These are phyloP conservation scores for Striga hermonthica DNA, from an alignment of 305 asterid genomes.

Conservation along the genomic window DNA sequence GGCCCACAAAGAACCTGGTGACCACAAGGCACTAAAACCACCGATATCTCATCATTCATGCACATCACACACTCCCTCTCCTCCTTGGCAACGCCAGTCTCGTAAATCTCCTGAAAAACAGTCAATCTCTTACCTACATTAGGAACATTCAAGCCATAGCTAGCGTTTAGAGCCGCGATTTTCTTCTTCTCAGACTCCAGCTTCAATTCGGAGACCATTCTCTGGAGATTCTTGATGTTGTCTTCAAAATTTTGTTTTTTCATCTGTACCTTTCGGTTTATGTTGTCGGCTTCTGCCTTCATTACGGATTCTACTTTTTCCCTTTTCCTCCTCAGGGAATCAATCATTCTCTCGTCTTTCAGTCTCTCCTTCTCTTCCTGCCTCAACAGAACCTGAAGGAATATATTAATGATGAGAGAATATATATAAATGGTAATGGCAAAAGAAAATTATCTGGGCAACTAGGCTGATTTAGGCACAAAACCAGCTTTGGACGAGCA, in stretches of 20 bases:
- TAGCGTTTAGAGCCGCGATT: conserved; percentile 51
- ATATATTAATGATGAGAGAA: conserved; percentile 7
- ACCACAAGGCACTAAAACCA: conserved; percentile 75
- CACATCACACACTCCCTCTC: conserved; percentile 90
- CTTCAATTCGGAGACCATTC: conserved; percentile 44
- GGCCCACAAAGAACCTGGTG: conserved; percentile 69
- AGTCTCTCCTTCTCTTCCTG: conserved; percentile 60
- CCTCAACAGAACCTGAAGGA: conserved; percentile 52
- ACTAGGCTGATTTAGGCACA: background rate
- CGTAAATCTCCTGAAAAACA: conserved; percentile 39
- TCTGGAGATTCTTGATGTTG: conserved; percentile 43
- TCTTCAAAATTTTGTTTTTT: conserved; percentile 37
- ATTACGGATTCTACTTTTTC: conserved; percentile 36
- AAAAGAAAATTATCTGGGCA: too few species aligned
- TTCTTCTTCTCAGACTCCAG: conserved; percentile 45
- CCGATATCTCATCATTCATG: conserved; percentile 59
- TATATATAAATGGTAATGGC: conserved; percentile 1
- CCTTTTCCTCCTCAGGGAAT: conserved; percentile 34
- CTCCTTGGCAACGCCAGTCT: conserved; percentile 35
- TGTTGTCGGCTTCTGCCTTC: conserved; percentile 39
- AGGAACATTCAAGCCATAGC: conserved; percentile 34
- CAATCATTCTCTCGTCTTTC: conserved; percentile 29
- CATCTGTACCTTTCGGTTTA: conserved; percentile 40
- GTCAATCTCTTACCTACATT: conserved; percentile 39
- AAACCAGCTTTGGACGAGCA: background rate